Evolutionary conservation across 202 grass and related monocot genomes (phyloP).

Genomic region (Musa balbisiana): DNA sequence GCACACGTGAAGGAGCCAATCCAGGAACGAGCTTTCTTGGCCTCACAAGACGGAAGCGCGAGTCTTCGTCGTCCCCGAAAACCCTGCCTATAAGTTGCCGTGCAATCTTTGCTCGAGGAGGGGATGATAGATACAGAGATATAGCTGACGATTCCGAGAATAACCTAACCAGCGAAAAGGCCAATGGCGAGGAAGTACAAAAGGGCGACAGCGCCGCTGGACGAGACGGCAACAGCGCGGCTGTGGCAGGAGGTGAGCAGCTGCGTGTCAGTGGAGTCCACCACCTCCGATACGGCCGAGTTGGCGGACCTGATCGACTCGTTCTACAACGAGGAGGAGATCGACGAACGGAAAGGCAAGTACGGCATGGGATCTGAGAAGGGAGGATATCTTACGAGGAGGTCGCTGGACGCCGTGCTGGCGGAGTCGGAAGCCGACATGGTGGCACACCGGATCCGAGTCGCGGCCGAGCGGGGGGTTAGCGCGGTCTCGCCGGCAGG

Average conservation of each 20-base stretch:
- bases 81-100: too few relatives aligned
- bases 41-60: too few relatives aligned
- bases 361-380: neutral
- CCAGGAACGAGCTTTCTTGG: too few relatives aligned
- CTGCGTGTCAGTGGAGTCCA: constrained; percentile 3
- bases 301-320: constrained; percentile 53
- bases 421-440: constrained; percentile 34
- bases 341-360: constrained; percentile 2
- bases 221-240: constrained; percentile 52
- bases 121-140: too few relatives aligned
- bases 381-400: neutral
- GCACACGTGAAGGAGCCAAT: too few relatives aligned
- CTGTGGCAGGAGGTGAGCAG: constrained; percentile 25
- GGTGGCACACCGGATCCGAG: constrained; percentile 28
- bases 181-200: constrained; percentile 27
- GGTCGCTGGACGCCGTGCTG: constrained; percentile 25
- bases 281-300: constrained; percentile 29
- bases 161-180: neutral
- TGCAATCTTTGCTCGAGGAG: too few relatives aligned
- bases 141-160: too few relatives aligned
- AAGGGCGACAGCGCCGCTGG: constrained; percentile 41
- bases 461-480: constrained; percentile 48
- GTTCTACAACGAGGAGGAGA: constrained; percentile 49
- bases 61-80: too few relatives aligned
- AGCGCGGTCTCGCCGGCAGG: constrained; percentile 11